phyloP scores from a whole-genome alignment of 2,329 filamentous ascomycete genomes.

The Phialocephala sp. region DNA sequence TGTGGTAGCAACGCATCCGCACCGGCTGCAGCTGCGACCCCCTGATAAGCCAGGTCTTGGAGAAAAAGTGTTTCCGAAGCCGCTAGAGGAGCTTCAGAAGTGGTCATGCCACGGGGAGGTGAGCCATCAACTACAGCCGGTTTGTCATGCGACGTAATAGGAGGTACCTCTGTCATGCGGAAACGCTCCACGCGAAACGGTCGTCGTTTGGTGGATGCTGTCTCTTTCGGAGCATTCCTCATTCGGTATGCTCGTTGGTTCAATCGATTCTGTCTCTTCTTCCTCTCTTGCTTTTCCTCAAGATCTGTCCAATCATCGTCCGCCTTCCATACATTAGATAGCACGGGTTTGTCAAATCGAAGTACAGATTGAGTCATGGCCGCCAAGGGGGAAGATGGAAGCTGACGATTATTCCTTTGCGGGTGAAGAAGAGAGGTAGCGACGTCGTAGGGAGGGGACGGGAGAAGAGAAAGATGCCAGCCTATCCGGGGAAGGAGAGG shows the following conservation, averaged over 20 bases:
- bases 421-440: background rate
- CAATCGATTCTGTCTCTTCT: conserved; percentile 75
- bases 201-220: conserved; percentile 1
- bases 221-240: conserved; percentile 21
- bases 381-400: background rate
- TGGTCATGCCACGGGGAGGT: background rate
- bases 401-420: background rate
- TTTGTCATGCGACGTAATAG: background rate
- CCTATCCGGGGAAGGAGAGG: background rate
- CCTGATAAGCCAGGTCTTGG: background rate
- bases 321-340: conserved; percentile 12
- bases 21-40: background rate
- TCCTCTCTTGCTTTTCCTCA: conserved; percentile 68
- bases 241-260: conserved; percentile 59
- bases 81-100: background rate
- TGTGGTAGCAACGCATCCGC: background rate
- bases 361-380: conserved; percentile 5
- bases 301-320: conserved; percentile 69
- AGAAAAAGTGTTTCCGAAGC: background rate
- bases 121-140: background rate
- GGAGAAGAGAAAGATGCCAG: background rate
- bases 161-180: conserved; percentile 19
- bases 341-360: conserved; percentile 2
- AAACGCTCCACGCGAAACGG: conserved; percentile 30
- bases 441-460: background rate